Conservation (phyloP, 305 asterid genomes). For the Stenogyne calaminthoides region DNA sequence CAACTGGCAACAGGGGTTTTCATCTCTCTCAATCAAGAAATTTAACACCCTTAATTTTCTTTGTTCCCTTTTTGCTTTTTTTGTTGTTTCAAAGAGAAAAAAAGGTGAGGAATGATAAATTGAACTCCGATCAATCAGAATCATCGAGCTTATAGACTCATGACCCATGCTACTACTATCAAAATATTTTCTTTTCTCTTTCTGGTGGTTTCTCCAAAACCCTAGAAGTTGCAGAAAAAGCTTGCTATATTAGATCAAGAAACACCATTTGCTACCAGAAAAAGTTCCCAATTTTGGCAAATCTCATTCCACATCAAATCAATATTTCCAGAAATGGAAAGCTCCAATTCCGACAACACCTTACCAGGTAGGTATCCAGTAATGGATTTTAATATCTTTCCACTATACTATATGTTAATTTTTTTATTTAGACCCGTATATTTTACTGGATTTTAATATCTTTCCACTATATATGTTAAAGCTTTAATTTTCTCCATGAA, state of each 20-base stretch:
- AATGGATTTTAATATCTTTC: too few relatives aligned
- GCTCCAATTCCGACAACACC: slow-evolving; percentile 39
- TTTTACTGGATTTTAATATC: too few relatives aligned
- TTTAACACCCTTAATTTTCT: not conserved
- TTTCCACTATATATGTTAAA: too few relatives aligned
- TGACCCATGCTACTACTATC: not conserved
- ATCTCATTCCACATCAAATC: not conserved
- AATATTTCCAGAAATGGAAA: slow-evolving; percentile 38
- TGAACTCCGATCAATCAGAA: not conserved
- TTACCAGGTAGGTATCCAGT: too few relatives aligned
- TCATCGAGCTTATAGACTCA: not conserved
- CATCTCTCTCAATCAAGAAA: slow-evolving; percentile 33
- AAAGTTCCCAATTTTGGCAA: not conserved
- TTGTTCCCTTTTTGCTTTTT: not conserved
- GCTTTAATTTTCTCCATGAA: too few relatives aligned
- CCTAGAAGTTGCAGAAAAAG: not conserved
- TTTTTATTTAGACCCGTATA: too few relatives aligned
- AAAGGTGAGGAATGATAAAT: too few relatives aligned
- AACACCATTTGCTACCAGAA: not conserved
- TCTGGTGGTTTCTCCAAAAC: not conserved
- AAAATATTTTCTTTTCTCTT: not conserved
- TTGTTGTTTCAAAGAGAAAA: too few relatives aligned
- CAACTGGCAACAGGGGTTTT: too few relatives aligned
- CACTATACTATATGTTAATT: too few relatives aligned
- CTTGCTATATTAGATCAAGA: too few relatives aligned